Conservation (phyloP, 257 asterid species). For the Echium plantagineum region DNA sequence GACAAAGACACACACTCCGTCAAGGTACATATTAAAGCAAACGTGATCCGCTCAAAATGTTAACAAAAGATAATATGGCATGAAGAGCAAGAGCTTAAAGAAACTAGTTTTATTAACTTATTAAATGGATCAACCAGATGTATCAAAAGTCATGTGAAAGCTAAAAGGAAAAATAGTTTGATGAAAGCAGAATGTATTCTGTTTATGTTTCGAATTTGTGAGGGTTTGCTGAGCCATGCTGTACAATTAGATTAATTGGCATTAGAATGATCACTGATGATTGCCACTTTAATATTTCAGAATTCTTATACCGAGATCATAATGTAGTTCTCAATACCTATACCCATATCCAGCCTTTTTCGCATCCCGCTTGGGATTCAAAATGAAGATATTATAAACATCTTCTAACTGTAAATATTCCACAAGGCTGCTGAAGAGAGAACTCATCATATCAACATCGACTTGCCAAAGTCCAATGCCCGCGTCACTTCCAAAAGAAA, state of each 20-base stretch:
- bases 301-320: not conserved
- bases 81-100: not conserved
- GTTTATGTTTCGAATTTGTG: not conserved
- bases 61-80: not conserved
- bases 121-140: no score
- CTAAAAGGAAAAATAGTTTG: not conserved
- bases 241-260: no score
- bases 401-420: conserved; percentile 79
- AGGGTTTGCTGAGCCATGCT: not conserved
- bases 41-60: not conserved
- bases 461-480: conserved; percentile 76
- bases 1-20: not conserved
- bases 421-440: conserved; percentile 70
- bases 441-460: conserved; percentile 86
- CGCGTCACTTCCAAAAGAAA: conserved; percentile 45
- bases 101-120: no score
- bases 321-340: conserved; percentile 33
- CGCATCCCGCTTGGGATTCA: conserved; percentile 71
- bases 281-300: not conserved
- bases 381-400: conserved; percentile 77
- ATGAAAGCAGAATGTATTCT: no score
- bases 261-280: not conserved
- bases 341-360: conserved; percentile 81
- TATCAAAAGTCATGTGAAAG: not conserved
- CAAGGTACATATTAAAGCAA: not conserved